Evolutionary conservation across 208 protist species (phyloP).

Genomic region (Leishmania aethiopica): DNA sequence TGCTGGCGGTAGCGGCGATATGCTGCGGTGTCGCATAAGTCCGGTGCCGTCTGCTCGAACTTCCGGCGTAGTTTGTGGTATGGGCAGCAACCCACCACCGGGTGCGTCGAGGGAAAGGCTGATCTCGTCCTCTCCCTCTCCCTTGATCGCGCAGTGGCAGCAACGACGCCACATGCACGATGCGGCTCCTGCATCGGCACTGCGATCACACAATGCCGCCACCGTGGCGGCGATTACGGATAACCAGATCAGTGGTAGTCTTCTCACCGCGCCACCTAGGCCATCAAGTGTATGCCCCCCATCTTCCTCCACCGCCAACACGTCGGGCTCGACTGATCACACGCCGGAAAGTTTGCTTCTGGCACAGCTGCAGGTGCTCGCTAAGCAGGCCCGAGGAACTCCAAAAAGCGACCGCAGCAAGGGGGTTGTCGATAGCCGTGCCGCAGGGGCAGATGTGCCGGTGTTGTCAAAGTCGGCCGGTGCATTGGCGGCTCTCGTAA

Average conservation of each 20-base stretch:
- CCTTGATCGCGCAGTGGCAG: not conserved
- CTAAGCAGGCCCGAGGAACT: not conserved
- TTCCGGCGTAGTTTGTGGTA: not conserved
- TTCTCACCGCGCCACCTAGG: not conserved
- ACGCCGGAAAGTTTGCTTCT: slow-evolving; percentile 6
- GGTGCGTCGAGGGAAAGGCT: not conserved
- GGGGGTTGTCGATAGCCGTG: not conserved
- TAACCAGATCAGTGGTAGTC: not conserved
- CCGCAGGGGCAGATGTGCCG: not conserved
- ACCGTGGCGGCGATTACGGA: not conserved
- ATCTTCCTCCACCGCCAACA: not conserved
- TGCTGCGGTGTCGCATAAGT: not conserved
- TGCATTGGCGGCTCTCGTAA: slow-evolving; percentile 1
- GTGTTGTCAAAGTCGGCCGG: not conserved
- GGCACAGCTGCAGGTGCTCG: slow-evolving; percentile 4
- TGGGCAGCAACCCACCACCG: not conserved
- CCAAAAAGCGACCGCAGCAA: not conserved
- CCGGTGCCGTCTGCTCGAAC: not conserved
- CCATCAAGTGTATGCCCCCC: not conserved
- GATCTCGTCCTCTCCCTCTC: not conserved
- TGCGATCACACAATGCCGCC: not conserved
- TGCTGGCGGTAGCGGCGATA: not conserved
- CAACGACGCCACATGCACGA: not conserved
- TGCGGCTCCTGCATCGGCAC: not conserved
- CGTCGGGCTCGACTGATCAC: not conserved